Conservation (phyloP, 768 basidiomycete species). For the Tricholoma saponaceum region DNA sequence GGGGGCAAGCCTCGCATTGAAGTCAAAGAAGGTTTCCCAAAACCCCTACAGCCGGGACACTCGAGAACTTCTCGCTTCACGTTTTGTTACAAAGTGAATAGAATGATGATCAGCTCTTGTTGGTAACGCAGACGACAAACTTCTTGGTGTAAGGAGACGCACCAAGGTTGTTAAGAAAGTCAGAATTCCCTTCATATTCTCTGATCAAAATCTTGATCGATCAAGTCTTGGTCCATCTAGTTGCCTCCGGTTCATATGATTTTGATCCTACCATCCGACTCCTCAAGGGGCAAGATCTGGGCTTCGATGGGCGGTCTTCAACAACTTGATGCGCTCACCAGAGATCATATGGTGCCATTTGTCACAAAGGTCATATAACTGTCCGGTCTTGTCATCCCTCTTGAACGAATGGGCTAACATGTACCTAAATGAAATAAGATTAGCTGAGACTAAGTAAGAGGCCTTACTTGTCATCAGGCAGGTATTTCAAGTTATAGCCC, state of each 20-base stretch:
- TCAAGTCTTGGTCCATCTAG: too few relatives aligned
- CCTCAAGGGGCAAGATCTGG: slow-evolving; percentile 20
- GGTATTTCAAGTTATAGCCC: slow-evolving; percentile 26
- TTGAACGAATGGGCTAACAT: neutral
- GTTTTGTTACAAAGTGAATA: slow-evolving; percentile 8
- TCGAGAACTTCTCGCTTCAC: slow-evolving; percentile 26
- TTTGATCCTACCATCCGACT: slow-evolving; percentile 24
- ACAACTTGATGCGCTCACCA: neutral
- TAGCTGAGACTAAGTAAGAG: slow-evolving; percentile 24
- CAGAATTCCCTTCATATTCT: neutral
- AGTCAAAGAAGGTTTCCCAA: slow-evolving; percentile 15
- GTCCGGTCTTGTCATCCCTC: neutral
- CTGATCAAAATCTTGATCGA: neutral
- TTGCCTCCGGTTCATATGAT: slow-evolving; percentile 27
- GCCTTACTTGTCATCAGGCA: slow-evolving; percentile 26
- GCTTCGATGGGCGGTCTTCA: slow-evolving; percentile 11
- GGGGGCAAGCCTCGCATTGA: slow-evolving; percentile 7
- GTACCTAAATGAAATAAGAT: slow-evolving; percentile 3
- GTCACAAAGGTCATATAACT: slow-evolving; percentile 27
- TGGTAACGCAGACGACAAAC: neutral
- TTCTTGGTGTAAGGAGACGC: neutral
- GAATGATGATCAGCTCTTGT: neutral
- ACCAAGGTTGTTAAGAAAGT: neutral
- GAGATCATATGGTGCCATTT: slow-evolving; percentile 26
- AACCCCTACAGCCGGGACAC: slow-evolving; percentile 24